These are phyloP conservation scores for Ogataea haglerorum DNA, from an alignment of 805 yeast genomes.

Conservation along the genomic window DNA sequence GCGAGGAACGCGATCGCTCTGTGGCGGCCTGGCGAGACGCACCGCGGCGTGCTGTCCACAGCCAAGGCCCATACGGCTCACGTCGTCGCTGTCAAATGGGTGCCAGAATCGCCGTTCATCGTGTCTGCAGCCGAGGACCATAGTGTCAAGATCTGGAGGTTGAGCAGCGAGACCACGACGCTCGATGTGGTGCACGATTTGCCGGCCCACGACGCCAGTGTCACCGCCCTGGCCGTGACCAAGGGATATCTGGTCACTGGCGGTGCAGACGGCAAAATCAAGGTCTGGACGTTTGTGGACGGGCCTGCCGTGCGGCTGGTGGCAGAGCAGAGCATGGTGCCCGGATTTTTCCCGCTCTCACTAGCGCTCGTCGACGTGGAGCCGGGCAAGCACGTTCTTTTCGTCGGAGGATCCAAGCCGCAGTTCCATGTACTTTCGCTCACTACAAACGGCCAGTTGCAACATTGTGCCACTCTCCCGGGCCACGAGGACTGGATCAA, in stretches of 20 bases:
- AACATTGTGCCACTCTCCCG: slow-evolving; percentile 51
- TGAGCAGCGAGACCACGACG: slow-evolving; percentile 14
- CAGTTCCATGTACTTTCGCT: slow-evolving; percentile 54
- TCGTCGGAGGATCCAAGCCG: slow-evolving; percentile 70
- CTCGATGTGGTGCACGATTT: slow-evolving; percentile 34
- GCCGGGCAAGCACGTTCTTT: slow-evolving; percentile 42
- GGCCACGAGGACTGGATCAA: slow-evolving; percentile 99
- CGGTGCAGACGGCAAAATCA: slow-evolving; percentile 57
- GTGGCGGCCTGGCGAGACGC: slow-evolving; percentile 16
- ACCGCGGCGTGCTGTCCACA: slow-evolving; percentile 50
- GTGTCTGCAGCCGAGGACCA: slow-evolving; percentile 71
- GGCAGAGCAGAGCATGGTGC: slow-evolving; percentile 35
- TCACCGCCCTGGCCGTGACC: slow-evolving; percentile 50
- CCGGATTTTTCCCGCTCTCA: slow-evolving; percentile 50
- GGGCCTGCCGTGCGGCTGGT: slow-evolving; percentile 23
- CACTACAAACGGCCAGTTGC: slow-evolving; percentile 23
- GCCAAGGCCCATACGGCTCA: slow-evolving; percentile 59
- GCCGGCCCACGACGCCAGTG: slow-evolving; percentile 45
- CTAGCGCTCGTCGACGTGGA: slow-evolving; percentile 33
- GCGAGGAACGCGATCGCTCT: slow-evolving; percentile 64
- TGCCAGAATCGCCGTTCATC: slow-evolving; percentile 42
- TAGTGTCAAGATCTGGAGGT: slow-evolving; percentile 57
- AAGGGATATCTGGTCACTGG: slow-evolving; percentile 52
- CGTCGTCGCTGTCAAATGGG: slow-evolving; percentile 65
- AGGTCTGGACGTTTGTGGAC: slow-evolving; percentile 42